A percentile compares a stretch with the other conserved stretches of the same genome.
phyloP scores from a whole-genome alignment of 1,284 basidiomycete genomes.

The Athelia sp. region DNA sequence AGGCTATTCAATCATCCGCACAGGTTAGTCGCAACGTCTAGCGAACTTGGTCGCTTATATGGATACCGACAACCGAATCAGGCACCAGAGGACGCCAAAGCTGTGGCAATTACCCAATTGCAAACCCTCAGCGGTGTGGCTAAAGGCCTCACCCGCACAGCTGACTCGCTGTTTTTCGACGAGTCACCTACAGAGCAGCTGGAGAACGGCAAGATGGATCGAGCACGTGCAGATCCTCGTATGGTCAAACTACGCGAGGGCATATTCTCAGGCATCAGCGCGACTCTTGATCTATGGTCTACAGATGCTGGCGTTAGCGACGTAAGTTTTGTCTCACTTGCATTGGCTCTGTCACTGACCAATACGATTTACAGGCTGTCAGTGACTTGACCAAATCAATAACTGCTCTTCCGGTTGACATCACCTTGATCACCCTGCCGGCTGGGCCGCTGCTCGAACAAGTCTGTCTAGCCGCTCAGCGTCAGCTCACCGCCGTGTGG shows the following conservation, averaged over 20 bases:
- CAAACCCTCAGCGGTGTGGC: conserved; percentile 79
- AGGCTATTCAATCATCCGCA: conserved; percentile 49
- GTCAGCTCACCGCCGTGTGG: conserved; percentile 79
- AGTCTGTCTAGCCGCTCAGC: conserved; percentile 70
- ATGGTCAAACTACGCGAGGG: conserved; percentile 59
- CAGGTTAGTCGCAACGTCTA: conserved; percentile 39
- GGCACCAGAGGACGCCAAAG: conserved; percentile 65
- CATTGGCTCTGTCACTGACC: conserved; percentile 2
- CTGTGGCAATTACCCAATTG: conserved; percentile 60
- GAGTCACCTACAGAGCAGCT: conserved; percentile 45
- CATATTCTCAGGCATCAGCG: conserved; percentile 55
- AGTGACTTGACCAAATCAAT: conserved; percentile 81
- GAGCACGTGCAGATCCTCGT: conserved; percentile 60
- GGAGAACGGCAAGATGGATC: conserved; percentile 48
- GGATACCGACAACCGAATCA: conserved; percentile 23
- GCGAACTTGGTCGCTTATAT: not conserved
- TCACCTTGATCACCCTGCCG: conserved; percentile 74
- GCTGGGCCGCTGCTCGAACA: conserved; percentile 75
- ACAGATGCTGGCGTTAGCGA: conserved; percentile 71
- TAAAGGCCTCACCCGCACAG: conserved; percentile 74
- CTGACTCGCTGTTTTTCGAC: conserved; percentile 64
- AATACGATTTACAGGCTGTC: conserved; percentile 45
- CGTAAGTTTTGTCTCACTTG: conserved; percentile 33
- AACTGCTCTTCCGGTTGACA: conserved; percentile 66
- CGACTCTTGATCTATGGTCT: conserved; percentile 69